These are phyloP conservation scores for Plantago coronopus DNA, from an alignment of 305 asterid species.

Conservation along the genomic window DNA sequence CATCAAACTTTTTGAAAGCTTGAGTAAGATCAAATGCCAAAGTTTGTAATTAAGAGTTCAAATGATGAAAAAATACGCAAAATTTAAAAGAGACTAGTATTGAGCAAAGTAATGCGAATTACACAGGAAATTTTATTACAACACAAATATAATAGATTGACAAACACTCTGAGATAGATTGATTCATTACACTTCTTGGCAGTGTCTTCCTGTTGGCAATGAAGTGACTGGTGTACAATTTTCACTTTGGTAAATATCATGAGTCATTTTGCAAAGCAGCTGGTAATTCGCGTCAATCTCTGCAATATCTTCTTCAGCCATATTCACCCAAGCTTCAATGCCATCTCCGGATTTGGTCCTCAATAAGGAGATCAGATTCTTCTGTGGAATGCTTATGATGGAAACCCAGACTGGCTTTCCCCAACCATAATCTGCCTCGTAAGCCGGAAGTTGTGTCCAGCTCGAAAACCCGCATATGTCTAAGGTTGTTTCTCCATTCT, in stretches of 20 bases:
- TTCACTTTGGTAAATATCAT: neutral
- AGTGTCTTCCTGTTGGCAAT: neutral
- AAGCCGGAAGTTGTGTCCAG: conserved; percentile 37
- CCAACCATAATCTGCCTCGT: conserved; percentile 43
- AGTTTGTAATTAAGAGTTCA: too few relatives aligned
- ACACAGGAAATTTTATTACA: too few relatives aligned
- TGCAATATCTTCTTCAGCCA: conserved; percentile 13
- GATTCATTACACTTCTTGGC: neutral
- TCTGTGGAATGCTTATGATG: conserved; percentile 20
- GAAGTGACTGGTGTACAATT: neutral
- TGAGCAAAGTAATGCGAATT: too few relatives aligned
- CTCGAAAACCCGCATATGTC: conserved; percentile 28
- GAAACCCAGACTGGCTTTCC: conserved; percentile 39
- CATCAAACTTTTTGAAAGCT: too few relatives aligned
- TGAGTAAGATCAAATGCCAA: too few relatives aligned
- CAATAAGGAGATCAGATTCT: conserved; percentile 23
- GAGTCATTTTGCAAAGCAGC: neutral
- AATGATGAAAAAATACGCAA: too few relatives aligned
- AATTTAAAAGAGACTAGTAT: too few relatives aligned
- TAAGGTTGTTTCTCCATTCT: conserved; percentile 8
- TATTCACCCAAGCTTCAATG: conserved; percentile 40
- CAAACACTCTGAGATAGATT: too few relatives aligned
- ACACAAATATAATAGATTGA: too few relatives aligned
- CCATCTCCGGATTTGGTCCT: conserved; percentile 31
- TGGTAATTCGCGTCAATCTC: neutral